Percentiles rank a stretch among this genome's conserved stretches.
These are phyloP conservation scores for Gymnopilus dilepis DNA, from an alignment of 768 basidiomycete genomes.

Conservation along the genomic window DNA sequence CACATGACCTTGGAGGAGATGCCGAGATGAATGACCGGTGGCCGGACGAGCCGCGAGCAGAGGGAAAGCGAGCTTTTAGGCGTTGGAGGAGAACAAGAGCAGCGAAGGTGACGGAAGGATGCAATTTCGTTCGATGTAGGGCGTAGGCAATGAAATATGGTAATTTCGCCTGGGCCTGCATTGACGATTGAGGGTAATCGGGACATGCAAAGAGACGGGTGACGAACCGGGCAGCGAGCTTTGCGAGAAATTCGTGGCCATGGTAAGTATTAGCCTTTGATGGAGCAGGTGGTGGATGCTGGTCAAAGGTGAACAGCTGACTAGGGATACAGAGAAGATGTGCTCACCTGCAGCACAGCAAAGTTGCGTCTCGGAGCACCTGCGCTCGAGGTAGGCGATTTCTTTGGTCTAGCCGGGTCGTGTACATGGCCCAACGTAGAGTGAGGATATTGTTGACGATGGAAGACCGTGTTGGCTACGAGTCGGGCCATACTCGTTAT, in stretches of 20 bases:
- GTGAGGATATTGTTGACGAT: too few species aligned
- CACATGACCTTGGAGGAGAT: slow-evolving; percentile 82
- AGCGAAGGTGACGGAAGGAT: slow-evolving; percentile 70
- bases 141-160: slow-evolving; percentile 88
- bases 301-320: too few species aligned
- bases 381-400: too few species aligned
- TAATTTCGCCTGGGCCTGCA: slow-evolving; percentile 62
- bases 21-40: slow-evolving; percentile 91
- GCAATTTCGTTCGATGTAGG: slow-evolving; percentile 81
- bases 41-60: slow-evolving; percentile 87
- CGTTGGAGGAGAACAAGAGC: slow-evolving; percentile 76
- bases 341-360: too few species aligned
- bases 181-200: slow-evolving; percentile 68
- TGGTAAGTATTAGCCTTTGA: slow-evolving; percentile 61
- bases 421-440: too few species aligned
- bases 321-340: too few species aligned
- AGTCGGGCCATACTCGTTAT: too few species aligned
- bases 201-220: slow-evolving; percentile 87
- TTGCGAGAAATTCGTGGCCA: slow-evolving; percentile 76
- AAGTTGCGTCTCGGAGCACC: too few species aligned
- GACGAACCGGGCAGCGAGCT: slow-evolving; percentile 78
- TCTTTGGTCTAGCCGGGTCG: too few species aligned
- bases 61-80: slow-evolving; percentile 88
- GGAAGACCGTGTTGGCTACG: too few species aligned
- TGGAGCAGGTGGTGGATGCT: background rate